Conservation (phyloP, 2,329 filamentous ascomycete species). For the Xylariaceae sp. region DNA sequence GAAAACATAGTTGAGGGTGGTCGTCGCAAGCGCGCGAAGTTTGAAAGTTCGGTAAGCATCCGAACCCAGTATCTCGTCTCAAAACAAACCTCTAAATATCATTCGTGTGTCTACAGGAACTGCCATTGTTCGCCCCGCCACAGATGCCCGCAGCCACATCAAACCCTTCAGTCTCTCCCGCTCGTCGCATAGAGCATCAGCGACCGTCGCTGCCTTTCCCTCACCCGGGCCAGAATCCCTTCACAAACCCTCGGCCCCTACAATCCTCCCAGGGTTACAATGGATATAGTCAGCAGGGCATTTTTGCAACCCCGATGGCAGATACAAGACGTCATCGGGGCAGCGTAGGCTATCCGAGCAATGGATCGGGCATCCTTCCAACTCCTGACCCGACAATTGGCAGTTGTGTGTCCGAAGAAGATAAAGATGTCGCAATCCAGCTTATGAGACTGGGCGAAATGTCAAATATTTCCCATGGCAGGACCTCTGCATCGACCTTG, state of each 20-base stretch:
- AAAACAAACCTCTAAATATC: slow-evolving; percentile 30
- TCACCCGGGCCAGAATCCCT: slow-evolving; percentile 72
- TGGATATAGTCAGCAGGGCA: slow-evolving; percentile 49
- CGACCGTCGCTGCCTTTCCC: slow-evolving; percentile 71
- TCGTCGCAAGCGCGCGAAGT: slow-evolving; percentile 88
- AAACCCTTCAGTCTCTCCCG: slow-evolving; percentile 93
- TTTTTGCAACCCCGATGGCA: slow-evolving; percentile 60
- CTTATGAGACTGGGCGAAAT: slow-evolving; percentile 93
- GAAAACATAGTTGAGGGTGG: slow-evolving; percentile 98
- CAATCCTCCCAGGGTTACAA: slow-evolving; percentile 80
- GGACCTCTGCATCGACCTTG: slow-evolving; percentile 86
- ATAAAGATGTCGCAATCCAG: slow-evolving; percentile 89
- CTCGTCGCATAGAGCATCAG: slow-evolving; percentile 71
- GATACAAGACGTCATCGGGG: slow-evolving; percentile 64
- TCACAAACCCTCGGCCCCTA: slow-evolving; percentile 70
- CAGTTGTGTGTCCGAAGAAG: slow-evolving; percentile 94
- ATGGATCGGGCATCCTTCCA: slow-evolving; percentile 64
- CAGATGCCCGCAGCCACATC: slow-evolving; percentile 93
- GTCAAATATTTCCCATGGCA: slow-evolving; percentile 87
- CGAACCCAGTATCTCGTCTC: slow-evolving; percentile 7
- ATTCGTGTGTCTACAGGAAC: slow-evolving; percentile 59
- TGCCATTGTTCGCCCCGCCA: slow-evolving; percentile 89
- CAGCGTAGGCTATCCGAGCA: slow-evolving; percentile 51
- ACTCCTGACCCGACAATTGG: slow-evolving; percentile 97
- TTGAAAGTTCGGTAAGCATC: slow-evolving; percentile 88